Percentiles rank a stretch among this genome's conserved stretches.
These are phyloP conservation scores for Coemansia reversa DNA, from an alignment of 192 early-diverging fungal genomes.

Conservation along the genomic window DNA sequence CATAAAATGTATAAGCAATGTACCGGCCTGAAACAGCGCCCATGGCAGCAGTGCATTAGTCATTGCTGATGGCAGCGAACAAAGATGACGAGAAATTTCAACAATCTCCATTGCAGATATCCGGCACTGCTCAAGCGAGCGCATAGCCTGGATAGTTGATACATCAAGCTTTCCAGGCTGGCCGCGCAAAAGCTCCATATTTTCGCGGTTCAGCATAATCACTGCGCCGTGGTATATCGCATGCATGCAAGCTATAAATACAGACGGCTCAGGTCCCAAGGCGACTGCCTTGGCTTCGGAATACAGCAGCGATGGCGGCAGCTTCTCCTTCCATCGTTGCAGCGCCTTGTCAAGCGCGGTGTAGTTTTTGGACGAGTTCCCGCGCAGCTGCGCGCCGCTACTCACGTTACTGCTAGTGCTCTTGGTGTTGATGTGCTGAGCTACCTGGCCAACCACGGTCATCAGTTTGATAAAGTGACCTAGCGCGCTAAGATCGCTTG, in stretches of 20 bases:
- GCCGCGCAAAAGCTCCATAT: conserved; percentile 48
- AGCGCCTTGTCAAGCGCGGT: conserved; percentile 37
- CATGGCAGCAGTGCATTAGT: conserved; percentile 52
- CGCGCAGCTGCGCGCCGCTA: background rate
- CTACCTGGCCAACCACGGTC: conserved; percentile 49
- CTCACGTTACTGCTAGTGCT: background rate
- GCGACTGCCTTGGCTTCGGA: conserved; percentile 20
- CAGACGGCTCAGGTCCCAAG: conserved; percentile 25
- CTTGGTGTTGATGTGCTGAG: conserved; percentile 49
- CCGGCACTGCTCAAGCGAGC: conserved; percentile 48
- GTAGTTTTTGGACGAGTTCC: conserved; percentile 20
- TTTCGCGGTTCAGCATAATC: conserved; percentile 54
- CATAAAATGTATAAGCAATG: conserved; percentile 56
- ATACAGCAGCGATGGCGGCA: conserved; percentile 33
- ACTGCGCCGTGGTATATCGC: conserved; percentile 50
- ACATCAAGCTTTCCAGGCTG: conserved; percentile 48
- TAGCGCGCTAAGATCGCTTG: conserved; percentile 30
- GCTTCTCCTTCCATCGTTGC: conserved; percentile 52
- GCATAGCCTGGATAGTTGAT: conserved; percentile 48
- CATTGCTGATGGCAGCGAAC: conserved; percentile 45
- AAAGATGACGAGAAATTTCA: conserved; percentile 46
- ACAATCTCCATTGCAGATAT: conserved; percentile 54
- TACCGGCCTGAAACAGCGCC: conserved; percentile 56
- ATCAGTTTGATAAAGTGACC: conserved; percentile 54
- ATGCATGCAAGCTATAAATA: conserved; percentile 50